These are phyloP conservation scores for Vitellaria paradoxa DNA, from an alignment of 179 eudicot species.

Conservation along the genomic window DNA sequence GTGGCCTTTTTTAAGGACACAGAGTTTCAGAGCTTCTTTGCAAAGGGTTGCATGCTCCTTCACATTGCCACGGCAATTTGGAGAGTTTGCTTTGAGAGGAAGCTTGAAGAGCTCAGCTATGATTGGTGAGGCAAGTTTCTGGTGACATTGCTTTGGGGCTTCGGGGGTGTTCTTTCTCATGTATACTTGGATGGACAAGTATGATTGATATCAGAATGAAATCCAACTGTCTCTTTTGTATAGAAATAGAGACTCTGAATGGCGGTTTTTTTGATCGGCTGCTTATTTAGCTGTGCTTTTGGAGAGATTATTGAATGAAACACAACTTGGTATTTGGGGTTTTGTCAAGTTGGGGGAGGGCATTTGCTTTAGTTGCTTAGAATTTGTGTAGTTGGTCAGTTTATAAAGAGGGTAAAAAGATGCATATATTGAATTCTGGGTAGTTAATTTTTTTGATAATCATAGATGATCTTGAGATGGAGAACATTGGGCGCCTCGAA, in stretches of 20 bases:
- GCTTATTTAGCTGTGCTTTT: neutral
- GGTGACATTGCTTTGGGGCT: slow-evolving; percentile 70
- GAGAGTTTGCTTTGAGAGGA: slow-evolving; percentile 19
- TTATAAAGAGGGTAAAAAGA: neutral
- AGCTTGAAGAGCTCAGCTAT: slow-evolving; percentile 66
- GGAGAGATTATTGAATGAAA: neutral
- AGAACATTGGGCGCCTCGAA: too few species aligned
- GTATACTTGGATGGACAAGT: slow-evolving; percentile 93
- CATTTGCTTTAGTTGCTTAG: neutral
- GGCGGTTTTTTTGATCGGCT: neutral
- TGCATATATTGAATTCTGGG: neutral
- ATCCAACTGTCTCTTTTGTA: neutral
- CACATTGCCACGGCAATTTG: neutral
- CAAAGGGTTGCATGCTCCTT: neutral
- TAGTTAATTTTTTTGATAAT: too few species aligned
- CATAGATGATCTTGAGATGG: too few species aligned
- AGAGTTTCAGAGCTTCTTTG: neutral
- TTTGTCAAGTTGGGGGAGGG: neutral
- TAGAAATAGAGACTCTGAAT: neutral
- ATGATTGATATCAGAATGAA: slow-evolving; percentile 40
- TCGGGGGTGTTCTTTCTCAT: slow-evolving; percentile 89
- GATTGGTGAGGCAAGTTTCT: slow-evolving; percentile 70
- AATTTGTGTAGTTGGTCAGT: neutral
- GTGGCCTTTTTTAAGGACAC: slow-evolving; percentile 81
- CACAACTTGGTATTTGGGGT: neutral